Evolutionary conservation across 2,329 filamentous ascomycete species (phyloP).

Genomic region (Trichoderma simmonsii): DNA sequence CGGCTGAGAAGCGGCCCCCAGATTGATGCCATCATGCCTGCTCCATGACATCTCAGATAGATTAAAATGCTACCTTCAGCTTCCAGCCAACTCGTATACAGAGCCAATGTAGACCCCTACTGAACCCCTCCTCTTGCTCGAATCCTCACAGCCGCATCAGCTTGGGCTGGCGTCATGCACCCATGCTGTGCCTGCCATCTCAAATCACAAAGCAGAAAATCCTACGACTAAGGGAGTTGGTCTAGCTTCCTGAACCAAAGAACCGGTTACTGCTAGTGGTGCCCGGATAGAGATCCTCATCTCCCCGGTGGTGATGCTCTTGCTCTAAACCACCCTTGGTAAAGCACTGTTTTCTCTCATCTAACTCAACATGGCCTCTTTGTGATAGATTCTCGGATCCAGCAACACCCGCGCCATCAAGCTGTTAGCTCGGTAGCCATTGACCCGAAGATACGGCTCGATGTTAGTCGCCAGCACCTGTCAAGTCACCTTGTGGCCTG

Average conservation of each 20-base stretch:
- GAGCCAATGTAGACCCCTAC: background rate
- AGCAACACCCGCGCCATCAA: background rate
- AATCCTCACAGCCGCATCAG: background rate
- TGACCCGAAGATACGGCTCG: background rate
- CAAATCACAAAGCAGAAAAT: background rate
- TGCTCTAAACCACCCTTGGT: background rate
- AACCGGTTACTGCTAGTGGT: background rate
- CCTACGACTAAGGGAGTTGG: background rate
- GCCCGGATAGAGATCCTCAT: conserved; percentile 1
- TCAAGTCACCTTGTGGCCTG: background rate
- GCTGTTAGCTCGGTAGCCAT: background rate
- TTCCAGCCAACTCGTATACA: background rate
- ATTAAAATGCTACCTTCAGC: background rate
- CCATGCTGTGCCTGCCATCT: background rate
- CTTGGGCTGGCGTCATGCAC: background rate
- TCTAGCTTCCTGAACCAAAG: background rate
- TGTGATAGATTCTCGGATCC: background rate
- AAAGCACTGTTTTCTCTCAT: background rate
- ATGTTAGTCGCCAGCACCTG: background rate
- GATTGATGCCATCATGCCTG: background rate
- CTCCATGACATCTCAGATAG: background rate
- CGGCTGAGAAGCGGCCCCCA: background rate
- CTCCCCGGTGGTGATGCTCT: background rate
- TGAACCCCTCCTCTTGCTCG: background rate
- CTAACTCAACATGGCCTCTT: background rate